Evolutionary conservation across 139 green algal species (phyloP), one percentile per base, ranked within the genome.

Genomic region (Dunaliella primolecta): DNA sequence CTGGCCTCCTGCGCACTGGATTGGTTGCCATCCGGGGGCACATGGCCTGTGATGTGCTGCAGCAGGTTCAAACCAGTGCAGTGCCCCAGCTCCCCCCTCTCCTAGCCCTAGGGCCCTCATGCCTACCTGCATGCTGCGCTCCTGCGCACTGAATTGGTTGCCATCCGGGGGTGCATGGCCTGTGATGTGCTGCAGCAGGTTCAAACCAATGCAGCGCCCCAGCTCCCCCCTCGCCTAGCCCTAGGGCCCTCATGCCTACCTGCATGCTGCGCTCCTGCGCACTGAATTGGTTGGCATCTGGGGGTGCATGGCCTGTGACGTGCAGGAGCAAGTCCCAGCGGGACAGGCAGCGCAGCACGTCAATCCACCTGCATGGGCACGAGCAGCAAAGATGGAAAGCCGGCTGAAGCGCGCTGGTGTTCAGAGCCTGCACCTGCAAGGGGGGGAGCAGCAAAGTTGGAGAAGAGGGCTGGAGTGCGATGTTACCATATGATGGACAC

Each of bases 251-350:
- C 78, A 74, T 37, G 37, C 37, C 27, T 2, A 35, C 37, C 27
- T 75, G 82, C 38, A 76, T 35, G 46, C 56, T 76, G 81, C 31
- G 70, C 72, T 78, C 72, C 29, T 78, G 82, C 29, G 82, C 85
- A 23, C 92, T 88, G 84, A 99, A 99, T 25, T 98, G 89, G n/a
- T 87, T 88, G 1, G 93, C 93, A 78, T 99, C 96, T 15, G 93
- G 95, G 33, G 94, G 93, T 78, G 93, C 94, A n/a, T 96, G 96
- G 72, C 93, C 92, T 1, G 92, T 88, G 30, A 97, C 86, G 89
- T 97, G 93, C 90, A 95, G 90, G 86, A 99, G 91, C 85, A 98
- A 92, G 88, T 98, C 97, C 89, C 96, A 98, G 30, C 96, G 93
- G 29, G 92, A 97, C 76, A 98, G 94, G 87, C 95, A 98, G 80